These are phyloP conservation scores for Aspergillus brunneoviolaceus DNA, from an alignment of 2,329 filamentous ascomycete species.

Conservation along the genomic window DNA sequence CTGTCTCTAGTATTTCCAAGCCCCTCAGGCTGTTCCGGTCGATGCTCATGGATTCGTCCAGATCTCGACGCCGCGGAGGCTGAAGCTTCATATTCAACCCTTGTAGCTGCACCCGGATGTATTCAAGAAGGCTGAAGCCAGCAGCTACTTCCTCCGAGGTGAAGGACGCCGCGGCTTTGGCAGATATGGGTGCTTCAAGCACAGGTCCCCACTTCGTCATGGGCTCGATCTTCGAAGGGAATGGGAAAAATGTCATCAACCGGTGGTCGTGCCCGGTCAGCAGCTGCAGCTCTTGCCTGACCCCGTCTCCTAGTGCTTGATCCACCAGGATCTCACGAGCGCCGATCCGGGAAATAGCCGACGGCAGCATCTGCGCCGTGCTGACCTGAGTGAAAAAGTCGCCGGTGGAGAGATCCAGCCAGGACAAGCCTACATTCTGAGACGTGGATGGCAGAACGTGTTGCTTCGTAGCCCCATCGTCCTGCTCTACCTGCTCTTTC, in stretches of 20 bases:
- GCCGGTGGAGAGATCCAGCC: constrained; percentile 93
- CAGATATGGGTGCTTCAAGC: constrained; percentile 70
- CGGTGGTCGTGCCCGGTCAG: constrained; percentile 74
- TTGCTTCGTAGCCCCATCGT: constrained; percentile 24
- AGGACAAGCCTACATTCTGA: constrained; percentile 72
- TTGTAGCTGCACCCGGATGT: constrained; percentile 75
- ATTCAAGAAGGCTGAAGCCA: constrained; percentile 77
- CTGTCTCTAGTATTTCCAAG: constrained; percentile 83
- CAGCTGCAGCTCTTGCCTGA: constrained; percentile 62
- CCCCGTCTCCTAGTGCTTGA: constrained; percentile 57
- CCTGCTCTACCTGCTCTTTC: constrained; percentile 20
- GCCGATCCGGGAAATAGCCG: constrained; percentile 76
- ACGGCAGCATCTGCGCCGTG: constrained; percentile 69
- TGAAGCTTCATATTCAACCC: constrained; percentile 79
- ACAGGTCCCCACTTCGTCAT: constrained; percentile 70
- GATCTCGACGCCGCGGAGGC: constrained; percentile 71
- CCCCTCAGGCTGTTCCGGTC: constrained; percentile 89
- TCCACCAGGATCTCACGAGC: constrained; percentile 84
- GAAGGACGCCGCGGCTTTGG: constrained; percentile 57
- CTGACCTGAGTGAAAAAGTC: constrained; percentile 85
- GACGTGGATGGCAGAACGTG: constrained; percentile 32
- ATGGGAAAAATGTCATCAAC: constrained; percentile 69
- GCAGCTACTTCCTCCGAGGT: constrained; percentile 69
- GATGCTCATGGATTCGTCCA: constrained; percentile 79
- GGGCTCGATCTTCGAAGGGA: constrained; percentile 43